Base-by-base conservation (phyloP, 805 yeast species). In the Yarrowia yakushimensis region DNA sequence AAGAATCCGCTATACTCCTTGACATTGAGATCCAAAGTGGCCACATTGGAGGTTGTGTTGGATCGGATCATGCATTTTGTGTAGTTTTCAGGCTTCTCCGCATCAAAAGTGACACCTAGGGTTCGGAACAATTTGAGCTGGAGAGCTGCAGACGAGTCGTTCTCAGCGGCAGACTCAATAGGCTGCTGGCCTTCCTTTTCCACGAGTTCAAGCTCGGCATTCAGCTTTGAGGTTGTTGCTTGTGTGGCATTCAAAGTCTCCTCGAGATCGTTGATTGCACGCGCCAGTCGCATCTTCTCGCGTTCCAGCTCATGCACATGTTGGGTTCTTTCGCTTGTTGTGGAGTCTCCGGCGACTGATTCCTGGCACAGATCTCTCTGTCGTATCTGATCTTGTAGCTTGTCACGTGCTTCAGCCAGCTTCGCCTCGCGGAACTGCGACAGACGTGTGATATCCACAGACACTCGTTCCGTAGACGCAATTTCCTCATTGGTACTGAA, bases 1-100 rank as follows among this genome's bases (percentile, higher is more conserved):
- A 87, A 88, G 68, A 80, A 86, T 64, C 85, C 85, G 68, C 87
- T 83, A 65, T 85, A 82, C 64, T 82, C 80, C 31, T 78, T 76
- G 25, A 34, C 59, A 45, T 79, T 71, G 22, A 69, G 64, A 23
- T 65, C 50, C 22, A 70, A 50, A n/a, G 68, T 64, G 20, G 70
- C 64, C 12, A 69, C 65, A 10, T 63, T 63, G 17, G 65, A 63
- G 9, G 67, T 52, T 0, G 52, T 33, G 17, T 66, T 50, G 6
- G 69, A 65, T 31, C 66, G 65, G 23, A 70, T 64, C 42, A 70
- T 64, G 30, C 67, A 69, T 36, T 64, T 66, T 33, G 67, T 41
- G 15, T 62, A 52, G 25, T 43, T 62, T 11, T 62, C 65, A 5
- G 55, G 63, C 20, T 66, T 65, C 9, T 62, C 63, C 13, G 63